phyloP scores from a whole-genome alignment of 2,329 filamentous ascomycete genomes.

The Esteya vermicola region DNA sequence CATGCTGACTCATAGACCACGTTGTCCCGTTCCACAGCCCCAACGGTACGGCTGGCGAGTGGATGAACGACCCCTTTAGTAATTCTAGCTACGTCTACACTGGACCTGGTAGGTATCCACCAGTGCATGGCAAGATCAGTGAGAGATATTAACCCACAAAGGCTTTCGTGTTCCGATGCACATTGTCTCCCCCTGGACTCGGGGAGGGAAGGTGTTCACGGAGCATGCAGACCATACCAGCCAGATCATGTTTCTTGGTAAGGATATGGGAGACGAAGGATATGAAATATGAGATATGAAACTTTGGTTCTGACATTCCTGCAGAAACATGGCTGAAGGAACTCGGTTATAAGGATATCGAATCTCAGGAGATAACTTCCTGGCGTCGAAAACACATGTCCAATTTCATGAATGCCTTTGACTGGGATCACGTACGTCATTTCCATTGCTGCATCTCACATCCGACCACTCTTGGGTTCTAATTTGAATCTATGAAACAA shows the following conservation, averaged over 20 bases:
- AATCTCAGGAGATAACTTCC: constrained; percentile 14
- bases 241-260: constrained; percentile 32
- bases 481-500: too few relatives aligned
- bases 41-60: constrained; percentile 27
- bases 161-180: constrained; percentile 31
- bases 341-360: constrained; percentile 29
- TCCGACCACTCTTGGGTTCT: too few relatives aligned
- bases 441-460: too few relatives aligned
- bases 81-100: constrained; percentile 17
- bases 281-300: too few relatives aligned
- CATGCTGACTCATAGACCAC: too few relatives aligned
- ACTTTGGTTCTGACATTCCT: too few relatives aligned
- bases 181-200: constrained; percentile 35
- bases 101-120: too few relatives aligned
- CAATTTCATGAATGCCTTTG: constrained; percentile 7
- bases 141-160: too few relatives aligned
- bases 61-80: constrained; percentile 22
- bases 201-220: constrained; percentile 30
- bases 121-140: too few relatives aligned
- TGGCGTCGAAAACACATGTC: constrained; percentile 19
- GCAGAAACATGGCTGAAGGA: too few relatives aligned
- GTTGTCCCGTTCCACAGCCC: constrained; percentile 30
- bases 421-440: too few relatives aligned
- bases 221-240: constrained; percentile 35
- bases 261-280: too few relatives aligned